These are phyloP conservation scores for Nyssa sinensis DNA, from an alignment of 148 eudicot genomes.

Conservation along the genomic window DNA sequence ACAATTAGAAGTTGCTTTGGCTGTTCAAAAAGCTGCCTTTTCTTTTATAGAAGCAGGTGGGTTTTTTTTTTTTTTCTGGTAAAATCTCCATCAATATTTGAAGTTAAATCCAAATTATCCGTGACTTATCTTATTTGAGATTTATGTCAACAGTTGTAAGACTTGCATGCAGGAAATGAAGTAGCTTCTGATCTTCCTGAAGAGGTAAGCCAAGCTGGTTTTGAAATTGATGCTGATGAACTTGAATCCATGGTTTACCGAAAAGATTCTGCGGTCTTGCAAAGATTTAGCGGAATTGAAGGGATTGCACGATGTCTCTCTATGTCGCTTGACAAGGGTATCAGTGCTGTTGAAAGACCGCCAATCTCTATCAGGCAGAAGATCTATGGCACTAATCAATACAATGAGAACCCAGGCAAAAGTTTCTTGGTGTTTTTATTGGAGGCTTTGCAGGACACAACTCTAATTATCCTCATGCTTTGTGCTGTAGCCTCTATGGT, in stretches of 20 bases:
- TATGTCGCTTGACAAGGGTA: conserved; percentile 33
- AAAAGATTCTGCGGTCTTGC: conserved; percentile 42
- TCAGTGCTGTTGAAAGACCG: conserved; percentile 39
- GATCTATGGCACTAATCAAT: conserved; percentile 62
- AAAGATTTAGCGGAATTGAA: conserved; percentile 52
- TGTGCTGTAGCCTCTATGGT: conserved; percentile 90
- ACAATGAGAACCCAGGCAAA: conserved; percentile 76
- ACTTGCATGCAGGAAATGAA: too few relatives aligned
- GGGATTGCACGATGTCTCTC: conserved; percentile 49
- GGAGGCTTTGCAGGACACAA: conserved; percentile 91
- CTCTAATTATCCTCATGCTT: conserved; percentile 76
- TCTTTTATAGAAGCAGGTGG: too few relatives aligned
- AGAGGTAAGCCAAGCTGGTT: conserved; percentile 54
- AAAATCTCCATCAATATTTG: too few relatives aligned
- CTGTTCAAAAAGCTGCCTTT: too few relatives aligned
- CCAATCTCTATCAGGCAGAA: conserved; percentile 48
- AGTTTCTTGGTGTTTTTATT: conserved; percentile 82
- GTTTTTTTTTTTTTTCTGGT: too few relatives aligned
- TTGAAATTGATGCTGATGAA: conserved; percentile 56
- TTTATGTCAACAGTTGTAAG: too few relatives aligned
- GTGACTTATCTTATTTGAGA: too few relatives aligned
- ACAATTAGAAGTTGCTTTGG: too few relatives aligned
- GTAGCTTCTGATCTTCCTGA: too few relatives aligned
- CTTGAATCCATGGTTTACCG: conserved; percentile 39
- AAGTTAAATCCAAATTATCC: too few relatives aligned